A percentile compares a stretch with the other conserved stretches of the same genome.
Evolutionary conservation across 176 grass and related monocot genomes (phyloP).

Genomic region (Phragmites australis): DNA sequence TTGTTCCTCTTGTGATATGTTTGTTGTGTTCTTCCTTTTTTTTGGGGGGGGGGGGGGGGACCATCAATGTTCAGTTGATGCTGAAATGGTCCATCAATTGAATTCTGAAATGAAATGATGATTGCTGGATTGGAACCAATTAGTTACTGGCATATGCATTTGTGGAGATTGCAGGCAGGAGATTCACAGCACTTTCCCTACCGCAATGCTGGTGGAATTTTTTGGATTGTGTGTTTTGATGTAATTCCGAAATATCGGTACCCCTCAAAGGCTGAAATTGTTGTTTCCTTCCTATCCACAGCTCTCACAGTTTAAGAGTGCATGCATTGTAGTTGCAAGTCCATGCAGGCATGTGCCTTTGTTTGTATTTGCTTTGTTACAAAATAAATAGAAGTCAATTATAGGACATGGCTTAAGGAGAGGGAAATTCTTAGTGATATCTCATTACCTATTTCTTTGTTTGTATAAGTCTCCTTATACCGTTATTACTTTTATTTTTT

Average conservation of each 20-base stretch:
- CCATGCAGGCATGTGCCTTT: not conserved
- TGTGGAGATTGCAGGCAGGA: not conserved
- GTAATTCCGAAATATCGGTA: slow-evolving; percentile 17
- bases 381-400: not conserved
- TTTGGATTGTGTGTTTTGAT: slow-evolving; percentile 9
- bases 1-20: no score
- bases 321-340: not conserved
- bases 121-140: not conserved
- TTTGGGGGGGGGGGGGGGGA: no score
- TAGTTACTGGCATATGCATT: slow-evolving; percentile 6
- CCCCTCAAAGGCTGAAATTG: not conserved
- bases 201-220: not conserved
- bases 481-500: no score
- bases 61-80: no score
- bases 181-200: not conserved
- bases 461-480: no score
- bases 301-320: not conserved
- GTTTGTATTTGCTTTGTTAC: not conserved
- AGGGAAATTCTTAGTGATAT: not conserved
- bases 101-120: not conserved
- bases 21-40: no score
- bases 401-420: not conserved
- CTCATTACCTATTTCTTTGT: not conserved
- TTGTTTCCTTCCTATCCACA: not conserved
- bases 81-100: not conserved